phyloP scores from a whole-genome alignment of 805 yeast species.

The Kuraishia cidri region DNA sequence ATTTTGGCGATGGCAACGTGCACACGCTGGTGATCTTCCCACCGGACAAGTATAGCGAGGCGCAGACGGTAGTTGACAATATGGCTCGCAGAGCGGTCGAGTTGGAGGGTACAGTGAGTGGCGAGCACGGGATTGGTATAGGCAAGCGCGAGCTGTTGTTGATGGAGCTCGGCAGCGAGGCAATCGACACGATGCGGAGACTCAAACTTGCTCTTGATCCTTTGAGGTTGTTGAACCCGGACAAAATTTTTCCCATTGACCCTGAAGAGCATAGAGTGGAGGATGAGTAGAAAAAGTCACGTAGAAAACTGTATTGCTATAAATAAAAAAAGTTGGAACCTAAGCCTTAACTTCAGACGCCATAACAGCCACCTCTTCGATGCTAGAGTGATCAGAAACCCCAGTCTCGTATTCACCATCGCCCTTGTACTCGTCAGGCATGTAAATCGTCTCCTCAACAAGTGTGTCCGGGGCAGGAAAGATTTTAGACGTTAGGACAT shows the following conservation, averaged over 20 bases:
- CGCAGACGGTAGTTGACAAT: constrained; percentile 39
- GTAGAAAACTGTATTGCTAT: too few species aligned
- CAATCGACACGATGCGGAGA: constrained; percentile 66
- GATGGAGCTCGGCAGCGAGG: constrained; percentile 57
- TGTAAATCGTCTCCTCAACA: too few species aligned
- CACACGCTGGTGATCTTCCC: constrained; percentile 58
- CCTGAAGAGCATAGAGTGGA: too few species aligned
- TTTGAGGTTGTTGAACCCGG: constrained; percentile 65
- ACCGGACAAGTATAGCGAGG: constrained; percentile 35
- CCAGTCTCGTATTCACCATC: too few species aligned
- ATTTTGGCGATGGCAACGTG: constrained; percentile 80
- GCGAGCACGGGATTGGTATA: constrained; percentile 82
- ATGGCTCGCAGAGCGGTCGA: constrained; percentile 61
- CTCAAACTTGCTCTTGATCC: constrained; percentile 70
- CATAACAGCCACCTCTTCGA: too few species aligned
- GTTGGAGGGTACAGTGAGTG: constrained; percentile 77
- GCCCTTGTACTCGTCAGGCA: too few species aligned
- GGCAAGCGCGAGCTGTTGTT: constrained; percentile 59
- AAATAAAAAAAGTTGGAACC: too few species aligned
- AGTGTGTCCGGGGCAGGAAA: too few species aligned
- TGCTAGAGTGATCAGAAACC: too few species aligned
- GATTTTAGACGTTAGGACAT: too few species aligned
- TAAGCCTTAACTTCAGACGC: too few species aligned
- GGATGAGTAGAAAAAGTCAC: too few species aligned
- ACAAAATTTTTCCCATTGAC: constrained; percentile 66